Evolutionary conservation across 371 early-diverging fungal species (phyloP), one percentile per base, ranked within the genome.

Genomic region (Batkoa obscura): DNA sequence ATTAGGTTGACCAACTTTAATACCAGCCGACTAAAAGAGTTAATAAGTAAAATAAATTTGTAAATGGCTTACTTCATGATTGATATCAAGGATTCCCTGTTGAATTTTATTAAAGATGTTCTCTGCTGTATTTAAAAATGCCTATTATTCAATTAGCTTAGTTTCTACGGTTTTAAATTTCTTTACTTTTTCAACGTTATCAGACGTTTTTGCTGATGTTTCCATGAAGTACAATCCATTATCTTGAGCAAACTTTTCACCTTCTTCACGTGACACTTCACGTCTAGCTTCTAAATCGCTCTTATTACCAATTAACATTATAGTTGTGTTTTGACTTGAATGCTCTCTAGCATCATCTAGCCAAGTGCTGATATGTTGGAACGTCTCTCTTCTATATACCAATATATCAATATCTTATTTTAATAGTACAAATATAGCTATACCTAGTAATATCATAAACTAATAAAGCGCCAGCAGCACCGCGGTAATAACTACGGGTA

Each of bases 401-500:
- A 35, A n/a, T 32, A 38, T 57, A 52, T 5, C 1, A 32, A 9
- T 41, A 13, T 8, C 9, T 58, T 37, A 32, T 46, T 6, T 6
- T 2, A 45, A 34, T 31, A 15, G 30, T 56, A 43, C 36, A 56
- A 23, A 13, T 4, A 30, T 6, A 1, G 13, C n/a, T 36, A 61
- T 71, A 74, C 76, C 77, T 71, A 32, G 87, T 83, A 55, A 86
- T 85, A 64, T 86, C 87, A 60, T 86, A 86, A 12, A 84, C 85
- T 68, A 89, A 64, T 45, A 96, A 67, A 43, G 95, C 94, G 23
- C 91, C 94, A 43, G 94, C 95, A 38, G 97, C 96, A 47, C 94
- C 95, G 58, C 97, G 79, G 66, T 95, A 97, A 72, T 98, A 98
- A 67, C 92, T 89, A 53, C 95, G 80, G 10, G 91, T 93, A 59